phyloP scores from a whole-genome alignment of 169 alveolate species.

The Plasmodium knowlesi region DNA sequence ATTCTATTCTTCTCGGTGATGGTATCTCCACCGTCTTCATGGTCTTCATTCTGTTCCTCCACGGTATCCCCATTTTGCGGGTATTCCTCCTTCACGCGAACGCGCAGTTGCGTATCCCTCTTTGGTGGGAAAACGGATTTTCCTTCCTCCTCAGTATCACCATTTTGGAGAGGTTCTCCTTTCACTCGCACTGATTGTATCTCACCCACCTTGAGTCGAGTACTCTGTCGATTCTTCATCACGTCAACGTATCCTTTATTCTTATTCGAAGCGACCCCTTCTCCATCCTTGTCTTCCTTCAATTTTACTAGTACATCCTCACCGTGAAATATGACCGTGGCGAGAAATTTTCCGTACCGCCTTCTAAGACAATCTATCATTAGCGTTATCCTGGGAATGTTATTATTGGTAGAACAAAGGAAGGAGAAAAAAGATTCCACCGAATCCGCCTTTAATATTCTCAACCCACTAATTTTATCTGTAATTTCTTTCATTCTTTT shows the following conservation, averaged over 20 bases:
- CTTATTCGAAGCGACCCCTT: not conserved
- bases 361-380: constrained; percentile 77
- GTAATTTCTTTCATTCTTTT: constrained; percentile 76
- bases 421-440: constrained; percentile 85
- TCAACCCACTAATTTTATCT: constrained; percentile 75
- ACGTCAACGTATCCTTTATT: not conserved
- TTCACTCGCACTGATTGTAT: not conserved
- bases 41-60: not conserved
- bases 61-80: not conserved
- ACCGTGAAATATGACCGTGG: constrained; percentile 43
- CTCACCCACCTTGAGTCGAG: not conserved
- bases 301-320: constrained; percentile 20
- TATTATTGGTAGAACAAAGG: constrained; percentile 87
- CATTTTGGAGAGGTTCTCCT: not conserved
- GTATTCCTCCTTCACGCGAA: not conserved
- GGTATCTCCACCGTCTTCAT: not conserved
- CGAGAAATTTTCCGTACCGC: constrained; percentile 75
- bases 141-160: not conserved
- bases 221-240: not conserved
- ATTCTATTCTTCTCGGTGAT: not conserved
- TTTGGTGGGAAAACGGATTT: not conserved
- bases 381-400: constrained; percentile 81
- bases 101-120: constrained; percentile 1
- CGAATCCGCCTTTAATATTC: constrained; percentile 80
- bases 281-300: constrained; percentile 9